Conservation (phyloP, 192 early-diverging fungal genomes). For the Backusella macrospora region DNA sequence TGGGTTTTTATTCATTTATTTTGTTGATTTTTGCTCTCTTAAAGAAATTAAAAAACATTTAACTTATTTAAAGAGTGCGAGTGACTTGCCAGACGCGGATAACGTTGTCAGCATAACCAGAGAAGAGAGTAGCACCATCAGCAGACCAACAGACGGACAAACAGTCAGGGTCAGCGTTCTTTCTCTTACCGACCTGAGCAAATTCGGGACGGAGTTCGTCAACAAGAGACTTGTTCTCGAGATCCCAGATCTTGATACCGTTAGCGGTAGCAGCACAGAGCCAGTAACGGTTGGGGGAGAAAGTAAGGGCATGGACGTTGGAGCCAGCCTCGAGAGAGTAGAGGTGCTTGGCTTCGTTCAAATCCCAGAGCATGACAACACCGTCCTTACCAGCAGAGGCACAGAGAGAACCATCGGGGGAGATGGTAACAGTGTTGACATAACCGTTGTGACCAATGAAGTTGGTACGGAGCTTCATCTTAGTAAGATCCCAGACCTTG, state of each 20-base stretch:
- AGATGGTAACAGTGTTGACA: constrained; percentile 96
- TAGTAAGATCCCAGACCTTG: constrained; percentile 99
- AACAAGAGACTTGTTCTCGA: constrained; percentile 97
- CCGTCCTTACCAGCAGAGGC: constrained; percentile 99
- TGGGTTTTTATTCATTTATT: constrained; percentile 19
- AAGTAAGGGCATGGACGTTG: constrained; percentile 94
- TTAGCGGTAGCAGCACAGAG: constrained; percentile 95
- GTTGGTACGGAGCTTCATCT: constrained; percentile 99
- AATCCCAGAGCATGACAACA: constrained; percentile 99
- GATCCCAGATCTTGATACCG: constrained; percentile 99
- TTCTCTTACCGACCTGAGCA: constrained; percentile 71
- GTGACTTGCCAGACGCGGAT: constrained; percentile 87
- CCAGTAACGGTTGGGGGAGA: constrained; percentile 99
- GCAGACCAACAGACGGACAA: constrained; percentile 98
- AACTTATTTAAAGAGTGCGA: constrained; percentile 47
- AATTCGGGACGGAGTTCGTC: constrained; percentile 88
- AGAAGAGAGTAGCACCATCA: constrained; percentile 96
- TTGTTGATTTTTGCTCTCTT: constrained; percentile 10
- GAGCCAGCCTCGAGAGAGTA: constrained; percentile 97
- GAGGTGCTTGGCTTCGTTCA: constrained; percentile 99
- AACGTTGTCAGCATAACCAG: constrained; percentile 94
- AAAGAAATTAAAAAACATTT: constrained; percentile 14
- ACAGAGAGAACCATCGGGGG: constrained; percentile 99
- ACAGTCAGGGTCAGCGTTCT: constrained; percentile 76
- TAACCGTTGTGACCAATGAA: constrained; percentile 98